phyloP scores from a whole-genome alignment of 2,329 filamentous ascomycete genomes.

The Lachnellula hyalina region DNA sequence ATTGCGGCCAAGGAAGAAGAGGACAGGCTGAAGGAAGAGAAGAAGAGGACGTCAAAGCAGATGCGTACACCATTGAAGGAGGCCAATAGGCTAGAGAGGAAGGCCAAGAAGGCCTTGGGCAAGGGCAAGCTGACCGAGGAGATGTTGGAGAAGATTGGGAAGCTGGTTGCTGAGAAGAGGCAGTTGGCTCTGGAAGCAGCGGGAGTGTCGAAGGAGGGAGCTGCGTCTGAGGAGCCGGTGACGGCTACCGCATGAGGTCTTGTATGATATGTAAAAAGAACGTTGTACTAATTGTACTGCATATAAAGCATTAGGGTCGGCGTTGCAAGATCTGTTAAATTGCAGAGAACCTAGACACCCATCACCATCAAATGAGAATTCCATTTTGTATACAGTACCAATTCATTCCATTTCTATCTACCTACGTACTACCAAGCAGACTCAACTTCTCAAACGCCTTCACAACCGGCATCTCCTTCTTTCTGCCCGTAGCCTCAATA shows the following conservation, averaged over 20 bases:
- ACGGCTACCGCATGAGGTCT: constrained; percentile 11
- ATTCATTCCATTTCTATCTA: background rate
- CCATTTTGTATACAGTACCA: background rate
- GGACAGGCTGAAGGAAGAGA: constrained; percentile 41
- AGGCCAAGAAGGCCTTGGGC: constrained; percentile 24
- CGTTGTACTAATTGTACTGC: constrained; percentile 13
- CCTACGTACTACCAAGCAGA: constrained; percentile 29
- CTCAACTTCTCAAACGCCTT: constrained; percentile 39
- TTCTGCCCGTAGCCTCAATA: constrained; percentile 25
- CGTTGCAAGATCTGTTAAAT: constrained; percentile 14
- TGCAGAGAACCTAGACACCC: constrained; percentile 4
- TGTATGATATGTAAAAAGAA: constrained; percentile 28
- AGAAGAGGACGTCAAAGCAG: constrained; percentile 20
- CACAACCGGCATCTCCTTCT: constrained; percentile 29
- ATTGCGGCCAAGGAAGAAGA: constrained; percentile 58
- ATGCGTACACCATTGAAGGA: constrained; percentile 32
- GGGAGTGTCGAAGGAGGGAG: constrained; percentile 13
- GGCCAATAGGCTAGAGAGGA: constrained; percentile 25
- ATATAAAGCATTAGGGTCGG: constrained; percentile 20
- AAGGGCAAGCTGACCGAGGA: constrained; percentile 27
- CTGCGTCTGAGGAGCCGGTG: background rate
- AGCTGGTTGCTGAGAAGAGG: constrained; percentile 28
- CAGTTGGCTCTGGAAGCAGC: constrained; percentile 14
- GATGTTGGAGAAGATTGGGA: constrained; percentile 31
- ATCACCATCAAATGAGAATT: background rate